A percentile compares a stretch with the other conserved stretches of the same genome.
These are phyloP conservation scores for Verticillium isaacii DNA, from an alignment of 2,329 filamentous ascomycete genomes.

Conservation along the genomic window DNA sequence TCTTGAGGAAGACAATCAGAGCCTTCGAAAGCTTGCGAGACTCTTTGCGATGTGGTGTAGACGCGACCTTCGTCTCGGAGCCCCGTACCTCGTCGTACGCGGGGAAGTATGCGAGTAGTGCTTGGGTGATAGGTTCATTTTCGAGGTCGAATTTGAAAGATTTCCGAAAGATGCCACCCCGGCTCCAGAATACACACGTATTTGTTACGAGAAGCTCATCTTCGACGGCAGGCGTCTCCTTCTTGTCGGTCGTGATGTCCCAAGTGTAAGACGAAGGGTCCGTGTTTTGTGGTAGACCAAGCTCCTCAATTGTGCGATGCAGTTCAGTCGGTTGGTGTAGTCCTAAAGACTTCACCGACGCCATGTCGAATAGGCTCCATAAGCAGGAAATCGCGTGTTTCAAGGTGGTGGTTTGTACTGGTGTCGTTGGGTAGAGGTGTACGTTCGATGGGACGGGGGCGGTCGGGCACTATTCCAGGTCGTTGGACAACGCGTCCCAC, in stretches of 20 bases:
- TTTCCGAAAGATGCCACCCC: constrained; percentile 78
- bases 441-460: too few species aligned
- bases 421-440: too few species aligned
- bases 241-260: constrained; percentile 52
- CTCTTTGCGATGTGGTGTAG: constrained; percentile 8
- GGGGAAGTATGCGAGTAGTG: constrained; percentile 78
- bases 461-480: background rate
- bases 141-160: constrained; percentile 83
- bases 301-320: constrained; percentile 76
- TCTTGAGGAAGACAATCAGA: constrained; percentile 85
- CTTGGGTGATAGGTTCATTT: constrained; percentile 80
- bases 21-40: constrained; percentile 52
- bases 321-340: constrained; percentile 84
- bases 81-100: constrained; percentile 36
- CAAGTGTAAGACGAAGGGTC: constrained; percentile 66
- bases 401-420: too few species aligned
- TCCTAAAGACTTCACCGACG: constrained; percentile 83
- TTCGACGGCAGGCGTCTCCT: constrained; percentile 43
- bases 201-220: constrained; percentile 79
- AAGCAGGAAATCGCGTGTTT: background rate
- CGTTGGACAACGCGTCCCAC: background rate
- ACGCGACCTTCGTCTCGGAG: constrained; percentile 5
- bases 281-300: constrained; percentile 66
- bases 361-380: constrained; percentile 55
- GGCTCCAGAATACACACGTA: constrained; percentile 80